Conservation (phyloP, 2,329 filamentous ascomycete species). For the Pseudogymnoascus sp. region DNA sequence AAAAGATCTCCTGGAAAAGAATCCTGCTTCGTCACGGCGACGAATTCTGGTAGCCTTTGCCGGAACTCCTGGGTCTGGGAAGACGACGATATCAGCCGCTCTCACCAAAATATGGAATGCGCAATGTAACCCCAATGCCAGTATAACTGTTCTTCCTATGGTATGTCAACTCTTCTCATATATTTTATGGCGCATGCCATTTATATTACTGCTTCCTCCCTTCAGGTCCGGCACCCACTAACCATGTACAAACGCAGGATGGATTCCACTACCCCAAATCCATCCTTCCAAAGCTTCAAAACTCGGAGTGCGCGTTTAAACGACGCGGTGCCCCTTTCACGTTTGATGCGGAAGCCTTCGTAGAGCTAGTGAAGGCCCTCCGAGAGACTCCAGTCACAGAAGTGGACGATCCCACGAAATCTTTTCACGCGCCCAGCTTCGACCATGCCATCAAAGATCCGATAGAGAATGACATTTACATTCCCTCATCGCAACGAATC, state of each 20-base stretch:
- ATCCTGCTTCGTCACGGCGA: constrained; percentile 13
- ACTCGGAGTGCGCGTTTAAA: constrained; percentile 23
- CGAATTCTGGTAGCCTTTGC: constrained; percentile 28
- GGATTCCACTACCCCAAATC: constrained; percentile 28
- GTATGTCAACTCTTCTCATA: constrained; percentile 14
- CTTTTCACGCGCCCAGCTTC: constrained; percentile 36
- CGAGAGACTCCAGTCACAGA: constrained; percentile 23
- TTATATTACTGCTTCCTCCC: background rate
- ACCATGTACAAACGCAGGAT: constrained; percentile 19
- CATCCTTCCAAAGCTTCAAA: constrained; percentile 17
- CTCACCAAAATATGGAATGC: constrained; percentile 18
- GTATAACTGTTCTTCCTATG: constrained; percentile 25
- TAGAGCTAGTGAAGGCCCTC: constrained; percentile 19
- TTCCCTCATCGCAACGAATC: constrained; percentile 35
- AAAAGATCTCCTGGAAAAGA: constrained; percentile 13
- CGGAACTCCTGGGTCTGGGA: constrained; percentile 30
- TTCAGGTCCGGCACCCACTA: background rate
- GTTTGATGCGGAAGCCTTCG: constrained; percentile 25
- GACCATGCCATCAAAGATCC: constrained; percentile 45
- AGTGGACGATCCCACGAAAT: background rate
- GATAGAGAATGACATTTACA: constrained; percentile 37
- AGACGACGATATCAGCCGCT: constrained; percentile 24
- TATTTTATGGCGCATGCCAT: background rate
- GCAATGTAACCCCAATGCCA: constrained; percentile 12
- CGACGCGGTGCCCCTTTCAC: constrained; percentile 29